Evolutionary conservation across 305 asterid genomes (phyloP).

Genomic region (Lippia alba): DNA sequence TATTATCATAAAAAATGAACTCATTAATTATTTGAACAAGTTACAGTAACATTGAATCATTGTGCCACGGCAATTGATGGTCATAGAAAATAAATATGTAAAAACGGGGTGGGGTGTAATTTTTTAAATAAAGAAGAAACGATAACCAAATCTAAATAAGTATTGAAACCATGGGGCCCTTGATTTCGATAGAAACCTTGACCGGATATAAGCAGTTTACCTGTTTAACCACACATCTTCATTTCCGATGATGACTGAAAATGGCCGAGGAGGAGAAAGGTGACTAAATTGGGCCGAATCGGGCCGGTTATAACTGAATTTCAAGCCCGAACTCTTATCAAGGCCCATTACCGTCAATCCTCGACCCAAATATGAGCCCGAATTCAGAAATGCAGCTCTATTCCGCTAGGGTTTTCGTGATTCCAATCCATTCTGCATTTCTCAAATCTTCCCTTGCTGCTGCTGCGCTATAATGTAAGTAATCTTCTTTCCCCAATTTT

Average conservation of each 20-base stretch:
- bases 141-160: too few species aligned
- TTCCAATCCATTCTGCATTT: constrained; percentile 2
- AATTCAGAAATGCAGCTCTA: constrained; percentile 17
- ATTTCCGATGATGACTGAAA: background rate
- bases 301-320: constrained; percentile 37
- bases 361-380: constrained; percentile 41
- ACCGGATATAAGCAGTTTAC: background rate
- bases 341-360: constrained; percentile 40
- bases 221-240: background rate
- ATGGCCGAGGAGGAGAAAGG: constrained; percentile 27
- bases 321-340: constrained; percentile 43
- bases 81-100: too few species aligned
- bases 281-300: constrained; percentile 44
- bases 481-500: background rate
- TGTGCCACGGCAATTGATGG: too few species aligned
- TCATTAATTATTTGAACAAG: too few species aligned
- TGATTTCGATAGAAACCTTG: background rate
- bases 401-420: constrained; percentile 43
- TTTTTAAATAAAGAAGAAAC: too few species aligned
- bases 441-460: constrained; percentile 12
- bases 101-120: too few species aligned
- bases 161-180: background rate
- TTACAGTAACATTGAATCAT: too few species aligned
- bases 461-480: constrained; percentile 31
- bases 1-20: too few species aligned